Base-by-base conservation (phyloP, 2,329 filamentous ascomycete genomes). In the Aaosphaeria arxii region DNA sequence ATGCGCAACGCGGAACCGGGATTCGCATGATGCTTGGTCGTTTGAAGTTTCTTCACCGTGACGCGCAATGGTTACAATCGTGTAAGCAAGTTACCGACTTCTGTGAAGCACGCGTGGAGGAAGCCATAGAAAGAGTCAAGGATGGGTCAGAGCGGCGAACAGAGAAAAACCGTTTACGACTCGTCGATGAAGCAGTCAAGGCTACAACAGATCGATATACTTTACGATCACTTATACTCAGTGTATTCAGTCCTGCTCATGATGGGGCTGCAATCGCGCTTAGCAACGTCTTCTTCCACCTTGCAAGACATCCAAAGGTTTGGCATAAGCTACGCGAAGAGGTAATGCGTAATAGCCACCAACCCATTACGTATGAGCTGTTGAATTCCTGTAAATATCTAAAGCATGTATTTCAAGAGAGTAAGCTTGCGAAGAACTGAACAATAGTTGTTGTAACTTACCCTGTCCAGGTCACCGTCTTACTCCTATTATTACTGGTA, bases 311-410 rank as follows among this genome's bases (percentile, higher is more conserved):
- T 29, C 44, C 44, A 7, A 5, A 35, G 5, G 44, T 46, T 24
- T 41, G 28, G 30, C 29, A 33, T 5, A 46, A 41, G 6, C 30
- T 46, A 30, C 36, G 44, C 11, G 7, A 29, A 24, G 44, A 46
- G 30, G 38, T 43, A 7, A 30, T 32, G 30, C 28, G 29, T 9
- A 6, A 31, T 11, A 46, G 42, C 6, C 32, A 49, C 29, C 17
- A 44, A 42, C 53, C 55, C 4, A 47, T 61, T 7, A 61, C 56
- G 4, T 59, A 58, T 43, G 54, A 57, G 7, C 36, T 54, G 5
- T 49, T 61, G 30, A 59, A 55, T 24, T 49, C 46, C 1, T 56
- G 49, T 30, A 33, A 30, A 29, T 59, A 59, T 42, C 44, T 59
- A 5, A 54, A 49, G n/a, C 38, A 48, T n/a, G 50, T 56, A 11